Conservation (phyloP, 1,139 yeast species). For the Candida frijolesensis region DNA sequence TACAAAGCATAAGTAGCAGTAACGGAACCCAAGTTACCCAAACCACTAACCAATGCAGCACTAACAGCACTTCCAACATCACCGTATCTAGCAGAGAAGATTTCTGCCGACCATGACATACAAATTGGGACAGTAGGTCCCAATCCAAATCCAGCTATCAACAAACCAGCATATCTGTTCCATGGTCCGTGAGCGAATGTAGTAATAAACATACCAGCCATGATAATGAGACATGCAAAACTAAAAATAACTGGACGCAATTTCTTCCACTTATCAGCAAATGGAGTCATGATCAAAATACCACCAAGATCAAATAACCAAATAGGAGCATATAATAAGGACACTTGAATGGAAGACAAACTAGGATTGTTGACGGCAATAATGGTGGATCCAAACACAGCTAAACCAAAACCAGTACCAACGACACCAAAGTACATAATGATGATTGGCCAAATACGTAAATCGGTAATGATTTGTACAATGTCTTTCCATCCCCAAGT, state of each 20-base stretch:
- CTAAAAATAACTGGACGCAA: conserved; percentile 65
- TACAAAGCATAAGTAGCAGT: conserved; percentile 84
- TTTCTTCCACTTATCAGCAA: conserved; percentile 68
- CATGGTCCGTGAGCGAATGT: conserved; percentile 76
- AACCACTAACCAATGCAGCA: conserved; percentile 80
- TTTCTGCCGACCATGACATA: conserved; percentile 86
- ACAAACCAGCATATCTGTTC: conserved; percentile 77
- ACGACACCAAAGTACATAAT: conserved; percentile 93
- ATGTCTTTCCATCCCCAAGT: conserved; percentile 68
- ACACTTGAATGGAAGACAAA: conserved; percentile 67
- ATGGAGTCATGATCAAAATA: conserved; percentile 72
- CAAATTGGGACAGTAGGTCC: conserved; percentile 91
- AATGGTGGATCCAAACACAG: conserved; percentile 85
- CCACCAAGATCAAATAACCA: conserved; percentile 89
- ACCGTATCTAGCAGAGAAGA: conserved; percentile 70
- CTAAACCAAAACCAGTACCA: conserved; percentile 84
- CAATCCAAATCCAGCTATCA: conserved; percentile 81
- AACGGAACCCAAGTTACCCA: conserved; percentile 86
- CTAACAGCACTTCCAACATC: conserved; percentile 86
- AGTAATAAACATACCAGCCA: conserved; percentile 72
- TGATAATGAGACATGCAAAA: conserved; percentile 63
- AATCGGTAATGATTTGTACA: conserved; percentile 56
- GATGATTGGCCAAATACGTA: conserved; percentile 76
- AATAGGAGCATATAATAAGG: conserved; percentile 82
- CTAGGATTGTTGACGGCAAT: conserved; percentile 64